These are phyloP conservation scores for Ceratobasidium sp. DNA, from an alignment of 1,284 basidiomycete species.

Conservation along the genomic window DNA sequence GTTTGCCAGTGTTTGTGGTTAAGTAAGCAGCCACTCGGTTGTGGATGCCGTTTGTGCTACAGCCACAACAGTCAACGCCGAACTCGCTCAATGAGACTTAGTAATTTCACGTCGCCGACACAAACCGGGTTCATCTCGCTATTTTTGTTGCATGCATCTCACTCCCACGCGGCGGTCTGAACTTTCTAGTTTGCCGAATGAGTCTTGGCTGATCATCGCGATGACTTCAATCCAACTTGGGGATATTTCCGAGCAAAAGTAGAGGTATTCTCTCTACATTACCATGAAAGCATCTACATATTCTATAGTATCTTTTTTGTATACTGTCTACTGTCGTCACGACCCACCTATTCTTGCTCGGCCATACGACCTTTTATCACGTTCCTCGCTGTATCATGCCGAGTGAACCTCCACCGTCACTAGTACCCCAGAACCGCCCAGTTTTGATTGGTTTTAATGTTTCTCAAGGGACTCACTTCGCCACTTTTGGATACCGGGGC, in stretches of 20 bases:
- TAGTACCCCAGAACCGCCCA: conserved; percentile 37
- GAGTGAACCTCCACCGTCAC: conserved; percentile 11
- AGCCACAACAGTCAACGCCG: too few species aligned
- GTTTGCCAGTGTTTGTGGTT: too few species aligned
- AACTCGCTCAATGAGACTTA: too few species aligned
- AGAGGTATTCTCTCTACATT: not conserved
- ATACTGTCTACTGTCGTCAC: not conserved
- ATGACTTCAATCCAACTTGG: not conserved
- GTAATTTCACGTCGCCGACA: too few species aligned
- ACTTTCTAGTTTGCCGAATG: not conserved
- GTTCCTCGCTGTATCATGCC: not conserved
- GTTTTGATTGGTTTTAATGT: not conserved
- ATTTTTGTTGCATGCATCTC: not conserved
- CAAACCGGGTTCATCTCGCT: too few species aligned
- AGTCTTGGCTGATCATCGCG: conserved; percentile 7
- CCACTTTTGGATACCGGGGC: conserved; percentile 42
- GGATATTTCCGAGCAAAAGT: not conserved
- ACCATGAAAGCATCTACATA: not conserved
- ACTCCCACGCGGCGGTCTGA: not conserved
- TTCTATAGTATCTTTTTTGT: not conserved
- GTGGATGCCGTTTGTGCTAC: too few species aligned
- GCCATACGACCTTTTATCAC: not conserved
- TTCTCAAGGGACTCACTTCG: conserved; percentile 45
- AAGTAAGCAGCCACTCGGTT: too few species aligned
- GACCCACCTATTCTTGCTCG: not conserved